Percentiles rank a stretch among this genome's conserved stretches.
These are phyloP conservation scores for Cercis canadensis DNA, from an alignment of 306 rosid species.

Conservation along the genomic window DNA sequence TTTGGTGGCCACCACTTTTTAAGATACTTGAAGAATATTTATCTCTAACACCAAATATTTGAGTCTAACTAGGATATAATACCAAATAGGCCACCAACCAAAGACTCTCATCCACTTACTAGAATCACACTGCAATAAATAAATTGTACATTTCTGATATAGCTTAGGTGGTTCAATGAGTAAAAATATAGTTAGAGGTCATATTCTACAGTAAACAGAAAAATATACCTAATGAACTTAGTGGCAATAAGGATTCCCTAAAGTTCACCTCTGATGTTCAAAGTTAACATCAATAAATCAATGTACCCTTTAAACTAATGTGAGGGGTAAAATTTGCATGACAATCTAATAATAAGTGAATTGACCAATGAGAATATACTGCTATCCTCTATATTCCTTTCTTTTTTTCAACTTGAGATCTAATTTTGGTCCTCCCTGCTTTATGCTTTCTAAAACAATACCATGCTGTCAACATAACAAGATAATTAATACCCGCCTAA, in stretches of 20 bases:
- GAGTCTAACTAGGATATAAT: constrained; percentile 36
- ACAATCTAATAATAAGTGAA: constrained; percentile 12
- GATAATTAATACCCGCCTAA: neutral
- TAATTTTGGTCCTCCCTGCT: neutral
- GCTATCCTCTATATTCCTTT: neutral
- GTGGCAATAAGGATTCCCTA: neutral
- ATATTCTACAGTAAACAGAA: neutral
- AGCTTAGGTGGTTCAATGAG: too few relatives aligned
- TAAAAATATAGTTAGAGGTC: neutral
- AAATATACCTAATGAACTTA: neutral
- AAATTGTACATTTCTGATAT: too few relatives aligned
- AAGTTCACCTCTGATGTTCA: constrained; percentile 3
- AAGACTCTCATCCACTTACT: constrained; percentile 24
- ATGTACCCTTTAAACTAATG: neutral
- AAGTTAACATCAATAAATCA: constrained; percentile 1
- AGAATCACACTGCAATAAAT: neutral
- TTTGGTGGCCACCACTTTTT: constrained; percentile 26
- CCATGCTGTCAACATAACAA: neutral
- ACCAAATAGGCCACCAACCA: neutral
- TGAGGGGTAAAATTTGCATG: constrained; percentile 21
- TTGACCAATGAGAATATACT: constrained; percentile 36
- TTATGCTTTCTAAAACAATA: neutral
- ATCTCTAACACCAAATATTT: constrained; percentile 43
- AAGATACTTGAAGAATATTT: constrained; percentile 31
- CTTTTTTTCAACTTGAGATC: neutral